A percentile compares a stretch with the other conserved stretches of the same genome.
These are phyloP conservation scores for Fusarium temperatum DNA, from an alignment of 2,329 filamentous ascomycete genomes.

Conservation along the genomic window DNA sequence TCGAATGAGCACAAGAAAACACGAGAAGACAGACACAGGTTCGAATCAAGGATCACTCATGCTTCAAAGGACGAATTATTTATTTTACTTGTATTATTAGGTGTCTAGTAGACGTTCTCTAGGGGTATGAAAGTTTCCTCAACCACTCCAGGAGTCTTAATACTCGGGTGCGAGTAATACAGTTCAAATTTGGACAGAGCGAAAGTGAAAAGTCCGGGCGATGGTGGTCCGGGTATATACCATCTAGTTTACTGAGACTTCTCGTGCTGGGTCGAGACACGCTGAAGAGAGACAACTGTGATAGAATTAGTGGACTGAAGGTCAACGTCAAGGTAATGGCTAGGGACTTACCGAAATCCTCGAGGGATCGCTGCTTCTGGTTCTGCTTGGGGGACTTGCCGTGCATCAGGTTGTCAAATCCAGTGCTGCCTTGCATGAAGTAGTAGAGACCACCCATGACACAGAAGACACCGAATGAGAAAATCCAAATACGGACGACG, in stretches of 20 bases:
- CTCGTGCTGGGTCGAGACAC: slow-evolving; percentile 91
- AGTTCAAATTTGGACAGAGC: slow-evolving; percentile 52
- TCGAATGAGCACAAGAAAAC: no score
- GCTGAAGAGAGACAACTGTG: slow-evolving; percentile 85
- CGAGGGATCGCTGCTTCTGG: slow-evolving; percentile 83
- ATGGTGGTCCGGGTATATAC: slow-evolving; percentile 52
- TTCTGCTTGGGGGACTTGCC: slow-evolving; percentile 84
- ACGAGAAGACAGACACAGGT: no score
- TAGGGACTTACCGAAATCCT: slow-evolving; percentile 82
- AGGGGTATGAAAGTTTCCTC: slow-evolving; percentile 51
- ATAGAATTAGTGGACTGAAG: slow-evolving; percentile 58
- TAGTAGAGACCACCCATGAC: slow-evolving; percentile 79
- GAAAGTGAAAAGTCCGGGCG: slow-evolving; percentile 51
- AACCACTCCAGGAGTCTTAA: slow-evolving; percentile 48
- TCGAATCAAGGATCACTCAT: not conserved
- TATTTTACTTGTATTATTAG: slow-evolving; percentile 57
- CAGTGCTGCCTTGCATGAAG: slow-evolving; percentile 80
- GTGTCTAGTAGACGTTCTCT: slow-evolving; percentile 52
- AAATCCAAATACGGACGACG: slow-evolving; percentile 89
- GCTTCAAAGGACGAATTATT: slow-evolving; percentile 20
- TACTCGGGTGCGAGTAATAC: slow-evolving; percentile 50
- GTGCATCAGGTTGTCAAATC: slow-evolving; percentile 94
- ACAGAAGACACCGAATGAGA: slow-evolving; percentile 89
- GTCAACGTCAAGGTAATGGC: not conserved
- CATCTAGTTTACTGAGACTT: slow-evolving; percentile 73